Percentiles rank a stretch among this genome's conserved stretches.
Conservation (phyloP, 208 protist genomes). For the Acanthamoeba healyi region DNA sequence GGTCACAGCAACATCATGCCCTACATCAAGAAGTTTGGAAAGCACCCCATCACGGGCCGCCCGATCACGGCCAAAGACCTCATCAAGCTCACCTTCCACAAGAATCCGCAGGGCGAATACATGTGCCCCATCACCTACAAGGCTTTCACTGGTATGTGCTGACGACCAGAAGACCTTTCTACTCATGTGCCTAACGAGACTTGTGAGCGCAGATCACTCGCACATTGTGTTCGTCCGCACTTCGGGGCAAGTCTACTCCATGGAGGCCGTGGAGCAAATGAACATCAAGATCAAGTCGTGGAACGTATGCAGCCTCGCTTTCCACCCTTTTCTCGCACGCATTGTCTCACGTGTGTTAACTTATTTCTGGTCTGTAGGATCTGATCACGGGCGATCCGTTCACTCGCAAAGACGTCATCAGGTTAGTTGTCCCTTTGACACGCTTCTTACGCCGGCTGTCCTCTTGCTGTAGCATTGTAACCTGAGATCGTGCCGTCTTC, state of each 20-base stretch:
- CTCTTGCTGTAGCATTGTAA: no score
- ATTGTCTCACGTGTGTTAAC: not conserved
- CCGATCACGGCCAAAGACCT: slow-evolving; percentile 89
- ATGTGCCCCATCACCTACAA: slow-evolving; percentile 93
- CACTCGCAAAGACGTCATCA: slow-evolving; percentile 89
- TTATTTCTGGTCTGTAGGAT: slow-evolving; percentile 76
- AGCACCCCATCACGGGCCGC: slow-evolving; percentile 90
- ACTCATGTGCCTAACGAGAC: not conserved
- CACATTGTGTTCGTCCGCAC: slow-evolving; percentile 91
- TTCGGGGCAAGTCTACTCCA: slow-evolving; percentile 92
- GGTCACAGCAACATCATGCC: slow-evolving; percentile 90
- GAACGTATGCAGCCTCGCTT: not conserved
- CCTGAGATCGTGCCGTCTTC: not conserved
- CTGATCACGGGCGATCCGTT: slow-evolving; percentile 90
- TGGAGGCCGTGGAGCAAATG: slow-evolving; percentile 92
- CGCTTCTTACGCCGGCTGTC: no score
- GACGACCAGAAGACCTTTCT: not conserved
- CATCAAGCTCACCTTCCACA: slow-evolving; percentile 88
- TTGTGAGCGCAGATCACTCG: slow-evolving; percentile 79
- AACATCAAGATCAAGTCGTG: slow-evolving; percentile 91
- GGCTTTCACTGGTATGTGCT: slow-evolving; percentile 87
- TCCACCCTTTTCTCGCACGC: not conserved
- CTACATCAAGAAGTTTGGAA: slow-evolving; percentile 90
- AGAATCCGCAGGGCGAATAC: slow-evolving; percentile 87
- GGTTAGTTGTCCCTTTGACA: not conserved